Evolutionary conservation across 1,139 yeast species (phyloP).

Genomic region (Geotrichum restrictum): DNA sequence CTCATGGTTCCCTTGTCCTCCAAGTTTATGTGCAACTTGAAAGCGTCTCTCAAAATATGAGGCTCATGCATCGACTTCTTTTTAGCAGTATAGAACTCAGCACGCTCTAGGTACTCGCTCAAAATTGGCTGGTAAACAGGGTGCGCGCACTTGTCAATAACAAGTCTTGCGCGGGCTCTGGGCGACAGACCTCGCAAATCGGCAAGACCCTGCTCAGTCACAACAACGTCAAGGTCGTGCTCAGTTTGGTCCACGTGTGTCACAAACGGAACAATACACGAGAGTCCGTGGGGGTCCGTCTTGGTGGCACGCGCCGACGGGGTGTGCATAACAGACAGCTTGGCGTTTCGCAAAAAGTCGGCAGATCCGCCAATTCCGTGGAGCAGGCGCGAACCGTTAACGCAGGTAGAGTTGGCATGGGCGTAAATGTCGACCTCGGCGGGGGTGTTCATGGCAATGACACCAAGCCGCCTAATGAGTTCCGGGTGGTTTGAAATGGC

Average conservation of each 20-base stretch:
- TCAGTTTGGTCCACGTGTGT: slow-evolving; percentile 98
- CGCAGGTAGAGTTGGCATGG: slow-evolving; percentile 98
- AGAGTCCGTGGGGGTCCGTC: slow-evolving; percentile 88
- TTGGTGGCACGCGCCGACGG: slow-evolving; percentile 94
- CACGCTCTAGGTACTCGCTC: slow-evolving; percentile 77
- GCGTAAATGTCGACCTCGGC: slow-evolving; percentile 97
- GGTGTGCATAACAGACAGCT: slow-evolving; percentile 94
- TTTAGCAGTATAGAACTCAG: slow-evolving; percentile 70
- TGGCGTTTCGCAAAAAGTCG: slow-evolving; percentile 94
- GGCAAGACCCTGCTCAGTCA: slow-evolving; percentile 95
- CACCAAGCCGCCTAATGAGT: slow-evolving; percentile 92
- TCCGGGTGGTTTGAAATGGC: slow-evolving; percentile 95
- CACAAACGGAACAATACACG: slow-evolving; percentile 95
- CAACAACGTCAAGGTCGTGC: slow-evolving; percentile 89
- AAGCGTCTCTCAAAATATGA: slow-evolving; percentile 82
- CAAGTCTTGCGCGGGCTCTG: slow-evolving; percentile 82
- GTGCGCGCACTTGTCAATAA: slow-evolving; percentile 86
- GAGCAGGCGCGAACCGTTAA: slow-evolving; percentile 94
- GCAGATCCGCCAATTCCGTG: slow-evolving; percentile 97
- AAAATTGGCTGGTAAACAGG: slow-evolving; percentile 87
- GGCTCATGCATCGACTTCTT: slow-evolving; percentile 87
- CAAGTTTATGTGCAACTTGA: slow-evolving; percentile 88
- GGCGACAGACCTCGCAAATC: slow-evolving; percentile 95
- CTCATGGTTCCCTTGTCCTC: slow-evolving; percentile 96
- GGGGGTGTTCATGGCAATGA: slow-evolving; percentile 98